Base-by-base conservation (phyloP, 2,329 filamentous ascomycete genomes). In the Fusarium brachygibbosum region DNA sequence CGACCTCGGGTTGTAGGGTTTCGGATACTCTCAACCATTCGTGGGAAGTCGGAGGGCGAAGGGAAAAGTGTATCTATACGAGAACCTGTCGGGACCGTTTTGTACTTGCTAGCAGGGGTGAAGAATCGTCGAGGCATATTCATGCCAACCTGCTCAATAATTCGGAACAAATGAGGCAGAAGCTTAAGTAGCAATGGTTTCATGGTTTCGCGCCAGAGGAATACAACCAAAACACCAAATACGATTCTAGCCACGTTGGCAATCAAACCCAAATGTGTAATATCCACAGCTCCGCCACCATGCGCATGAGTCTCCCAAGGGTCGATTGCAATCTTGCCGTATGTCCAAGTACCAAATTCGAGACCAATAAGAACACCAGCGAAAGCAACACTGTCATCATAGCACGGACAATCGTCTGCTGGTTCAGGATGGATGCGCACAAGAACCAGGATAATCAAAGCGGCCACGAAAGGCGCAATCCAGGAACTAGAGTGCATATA, bases 401-500 rank as follows among this genome's bases (percentile, higher is more conserved):
- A 98, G 79, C 95, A 98, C 6, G 95, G 95, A 72, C 96, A 99
- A 78, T 98, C 93, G 77, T 99, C 96, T 2, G 94, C 96, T 1
- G 96, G 96, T 76, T 99, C 96, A 0, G 96, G 96, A 75, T 99
- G 95, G 32, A 98, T 90, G 59, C 95, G 90, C 25, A 98, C 91
- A 10, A 97, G 85, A 10, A 91, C 81, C 58, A 96, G 85, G 45
- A 97, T 88, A 21, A 90, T 76, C 17, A 94, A 70, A 3, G 89
- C 85, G 1, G 91, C 84, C 16, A 91, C 78, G 1, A 90, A 74
- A 3, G 93, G 87, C 13, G 89, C 88, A n/a, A 84, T 78, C 82
- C 89, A 90, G 23, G 85, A 84, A 63, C 88, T 89, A 19, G 84
- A 83, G 66, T 90, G 85, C 70, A 98, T 85, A 81, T 89, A 95